phyloP scores from a whole-genome alignment of 1,284 basidiomycete genomes.

The Ceratorhiza oryzae-sativae region DNA sequence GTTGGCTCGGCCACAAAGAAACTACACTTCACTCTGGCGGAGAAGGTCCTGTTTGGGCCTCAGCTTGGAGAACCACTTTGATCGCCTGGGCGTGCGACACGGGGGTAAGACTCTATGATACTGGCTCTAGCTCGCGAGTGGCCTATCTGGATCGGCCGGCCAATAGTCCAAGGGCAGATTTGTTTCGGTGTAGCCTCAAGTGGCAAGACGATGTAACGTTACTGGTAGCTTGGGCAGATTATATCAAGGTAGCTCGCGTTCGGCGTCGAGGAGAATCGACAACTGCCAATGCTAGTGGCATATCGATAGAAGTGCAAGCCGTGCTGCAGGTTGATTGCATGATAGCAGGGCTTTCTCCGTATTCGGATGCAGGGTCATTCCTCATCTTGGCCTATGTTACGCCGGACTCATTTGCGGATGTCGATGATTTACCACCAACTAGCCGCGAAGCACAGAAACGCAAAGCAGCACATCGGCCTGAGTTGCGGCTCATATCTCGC shows the following conservation, averaged over 20 bases:
- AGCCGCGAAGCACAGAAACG: constrained; percentile 73
- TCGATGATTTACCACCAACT: constrained; percentile 50
- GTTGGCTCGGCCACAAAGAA: constrained; percentile 96
- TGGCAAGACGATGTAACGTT: constrained; percentile 94
- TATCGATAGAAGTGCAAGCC: constrained; percentile 81
- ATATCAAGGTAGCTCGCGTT: constrained; percentile 89
- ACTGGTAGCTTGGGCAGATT: constrained; percentile 93
- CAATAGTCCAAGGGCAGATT: constrained; percentile 85
- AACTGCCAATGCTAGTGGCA: constrained; percentile 24
- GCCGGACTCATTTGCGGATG: constrained; percentile 63
- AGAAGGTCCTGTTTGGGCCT: constrained; percentile 95
- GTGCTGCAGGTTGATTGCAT: constrained; percentile 96
- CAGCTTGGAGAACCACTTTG: constrained; percentile 83
- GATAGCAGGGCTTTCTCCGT: constrained; percentile 89
- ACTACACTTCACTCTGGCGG: constrained; percentile 79
- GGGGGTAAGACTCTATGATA: constrained; percentile 96
- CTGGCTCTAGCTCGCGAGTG: constrained; percentile 77
- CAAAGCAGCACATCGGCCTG: constrained; percentile 85
- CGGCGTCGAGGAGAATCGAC: constrained; percentile 63
- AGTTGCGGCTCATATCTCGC: constrained; percentile 89
- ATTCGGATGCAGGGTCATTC: constrained; percentile 68
- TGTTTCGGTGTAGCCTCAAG: constrained; percentile 89
- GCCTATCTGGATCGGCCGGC: constrained; percentile 85
- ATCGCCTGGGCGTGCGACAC: constrained; percentile 97
- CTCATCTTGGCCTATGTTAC: constrained; percentile 84